phyloP scores from a whole-genome alignment of 805 yeast genomes.

The Starmerella davenportii region DNA sequence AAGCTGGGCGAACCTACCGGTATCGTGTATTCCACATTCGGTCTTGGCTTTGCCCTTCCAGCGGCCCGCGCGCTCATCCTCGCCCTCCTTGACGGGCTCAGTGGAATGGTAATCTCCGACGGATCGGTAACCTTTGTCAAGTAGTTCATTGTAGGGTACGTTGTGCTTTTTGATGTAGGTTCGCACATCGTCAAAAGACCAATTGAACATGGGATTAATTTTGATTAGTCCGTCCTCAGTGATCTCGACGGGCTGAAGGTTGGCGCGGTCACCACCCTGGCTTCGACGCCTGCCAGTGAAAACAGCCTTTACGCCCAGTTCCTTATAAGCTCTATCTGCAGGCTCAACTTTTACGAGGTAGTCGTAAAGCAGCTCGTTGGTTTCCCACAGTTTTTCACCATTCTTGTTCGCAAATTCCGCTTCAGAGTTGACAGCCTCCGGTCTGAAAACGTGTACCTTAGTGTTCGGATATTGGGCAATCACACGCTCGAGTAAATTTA shows the following conservation, averaged over 20 bases:
- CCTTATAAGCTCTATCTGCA: slow-evolving; percentile 61
- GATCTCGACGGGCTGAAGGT: slow-evolving; percentile 56
- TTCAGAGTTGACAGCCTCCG: slow-evolving; percentile 38
- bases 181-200: slow-evolving; percentile 62
- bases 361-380: slow-evolving; percentile 65
- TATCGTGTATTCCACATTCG: slow-evolving; percentile 88
- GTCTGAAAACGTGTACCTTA: slow-evolving; percentile 48
- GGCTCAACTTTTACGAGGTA: slow-evolving; percentile 87
- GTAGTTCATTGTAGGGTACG: slow-evolving; percentile 72
- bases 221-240: slow-evolving; percentile 52
- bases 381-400: slow-evolving; percentile 73
- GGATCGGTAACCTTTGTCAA: slow-evolving; percentile 76
- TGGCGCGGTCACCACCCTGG: slow-evolving; percentile 72
- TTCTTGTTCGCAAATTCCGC: slow-evolving; percentile 44
- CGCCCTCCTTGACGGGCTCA: slow-evolving; percentile 72
- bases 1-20: slow-evolving; percentile 54
- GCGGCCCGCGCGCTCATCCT: slow-evolving; percentile 91
- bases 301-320: slow-evolving; percentile 60
- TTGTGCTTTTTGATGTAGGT: slow-evolving; percentile 45
- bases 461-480: slow-evolving; percentile 36
- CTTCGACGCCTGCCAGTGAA: slow-evolving; percentile 80
- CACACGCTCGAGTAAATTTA: slow-evolving; percentile 48
- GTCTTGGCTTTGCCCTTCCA: slow-evolving; percentile 89
- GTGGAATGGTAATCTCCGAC: slow-evolving; percentile 95
- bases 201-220: slow-evolving; percentile 72